Evolutionary conservation across 371 early-diverging fungal species (phyloP).

Genomic region (Coemansia sp.): DNA sequence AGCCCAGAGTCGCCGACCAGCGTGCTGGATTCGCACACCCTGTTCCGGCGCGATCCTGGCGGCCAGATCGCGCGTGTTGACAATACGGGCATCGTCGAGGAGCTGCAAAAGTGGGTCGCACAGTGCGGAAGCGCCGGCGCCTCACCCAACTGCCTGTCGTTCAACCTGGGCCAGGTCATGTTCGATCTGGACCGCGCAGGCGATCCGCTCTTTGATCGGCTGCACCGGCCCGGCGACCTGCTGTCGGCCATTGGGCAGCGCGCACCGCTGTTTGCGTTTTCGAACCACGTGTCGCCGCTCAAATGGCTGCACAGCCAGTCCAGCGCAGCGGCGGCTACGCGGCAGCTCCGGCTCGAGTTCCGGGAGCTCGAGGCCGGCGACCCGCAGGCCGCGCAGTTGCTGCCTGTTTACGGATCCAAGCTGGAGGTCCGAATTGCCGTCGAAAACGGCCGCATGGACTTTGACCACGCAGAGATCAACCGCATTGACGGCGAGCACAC

Average conservation of each 20-base stretch:
- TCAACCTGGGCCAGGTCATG: slow-evolving; percentile 35
- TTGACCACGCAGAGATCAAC: slow-evolving; percentile 8
- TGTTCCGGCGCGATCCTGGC: slow-evolving; percentile 8
- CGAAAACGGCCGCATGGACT: slow-evolving; percentile 2
- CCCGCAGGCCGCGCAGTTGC: neutral
- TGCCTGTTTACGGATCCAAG: slow-evolving; percentile 15
- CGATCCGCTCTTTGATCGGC: slow-evolving; percentile 4
- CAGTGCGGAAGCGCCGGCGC: neutral
- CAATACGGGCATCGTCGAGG: neutral
- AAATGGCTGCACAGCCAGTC: slow-evolving; percentile 27
- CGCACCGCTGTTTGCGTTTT: slow-evolving; percentile 34
- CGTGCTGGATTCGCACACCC: slow-evolving; percentile 6
- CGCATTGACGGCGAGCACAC: neutral
- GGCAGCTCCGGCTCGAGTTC: slow-evolving; percentile 26
- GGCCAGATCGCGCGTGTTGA: neutral
- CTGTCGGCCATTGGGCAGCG: slow-evolving; percentile 5
- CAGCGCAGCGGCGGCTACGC: neutral
- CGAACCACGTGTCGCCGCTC: slow-evolving; percentile 30
- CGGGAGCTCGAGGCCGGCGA: neutral
- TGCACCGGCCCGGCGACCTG: slow-evolving; percentile 17
- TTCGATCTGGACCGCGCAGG: slow-evolving; percentile 24
- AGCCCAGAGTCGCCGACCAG: neutral
- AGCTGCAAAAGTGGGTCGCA: slow-evolving; percentile 10
- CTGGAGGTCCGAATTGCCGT: slow-evolving; percentile 22
- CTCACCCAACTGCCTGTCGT: slow-evolving; percentile 3